Conservation (phyloP, 2,329 filamentous ascomycete genomes). For the Trichoderma sp. region DNA sequence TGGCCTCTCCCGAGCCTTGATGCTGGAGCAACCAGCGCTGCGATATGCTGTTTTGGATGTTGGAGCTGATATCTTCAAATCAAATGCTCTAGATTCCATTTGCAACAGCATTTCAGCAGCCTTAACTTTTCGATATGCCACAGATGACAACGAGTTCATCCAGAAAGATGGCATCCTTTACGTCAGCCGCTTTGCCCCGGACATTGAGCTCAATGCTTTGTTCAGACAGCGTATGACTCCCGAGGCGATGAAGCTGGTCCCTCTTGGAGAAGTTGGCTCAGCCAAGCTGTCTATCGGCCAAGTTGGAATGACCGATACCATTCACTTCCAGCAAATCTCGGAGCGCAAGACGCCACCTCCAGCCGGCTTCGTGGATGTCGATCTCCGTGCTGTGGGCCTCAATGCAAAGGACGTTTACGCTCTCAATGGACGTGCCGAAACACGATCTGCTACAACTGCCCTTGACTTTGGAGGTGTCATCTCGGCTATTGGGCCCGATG, state of each 20-base stretch:
- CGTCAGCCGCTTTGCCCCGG: conserved; percentile 30
- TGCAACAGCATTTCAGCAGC: neutral
- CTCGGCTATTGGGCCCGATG: conserved; percentile 25
- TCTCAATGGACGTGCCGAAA: conserved; percentile 32
- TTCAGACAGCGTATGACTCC: conserved; percentile 24
- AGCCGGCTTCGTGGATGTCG: conserved; percentile 12
- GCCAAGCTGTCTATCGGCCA: conserved; percentile 23
- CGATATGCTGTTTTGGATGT: conserved; percentile 2
- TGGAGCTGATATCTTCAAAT: neutral
- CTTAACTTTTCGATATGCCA: neutral
- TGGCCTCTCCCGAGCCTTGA: neutral
- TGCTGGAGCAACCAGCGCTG: neutral
- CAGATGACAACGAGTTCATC: conserved; percentile 8
- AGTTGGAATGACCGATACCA: conserved; percentile 24
- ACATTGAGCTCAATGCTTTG: conserved; percentile 25
- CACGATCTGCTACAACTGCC: conserved; percentile 31
- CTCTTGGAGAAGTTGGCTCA: neutral
- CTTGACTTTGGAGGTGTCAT: conserved; percentile 32
- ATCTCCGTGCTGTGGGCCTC: conserved; percentile 23
- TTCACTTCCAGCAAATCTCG: conserved; percentile 27
- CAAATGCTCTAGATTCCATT: neutral
- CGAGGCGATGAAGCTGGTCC: neutral
- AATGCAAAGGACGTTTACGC: conserved; percentile 33
- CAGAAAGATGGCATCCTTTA: conserved; percentile 14
- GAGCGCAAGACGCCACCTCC: conserved; percentile 3